Conservation (phyloP, 176 grass and related monocot species). For the Cenchrus purpureus region DNA sequence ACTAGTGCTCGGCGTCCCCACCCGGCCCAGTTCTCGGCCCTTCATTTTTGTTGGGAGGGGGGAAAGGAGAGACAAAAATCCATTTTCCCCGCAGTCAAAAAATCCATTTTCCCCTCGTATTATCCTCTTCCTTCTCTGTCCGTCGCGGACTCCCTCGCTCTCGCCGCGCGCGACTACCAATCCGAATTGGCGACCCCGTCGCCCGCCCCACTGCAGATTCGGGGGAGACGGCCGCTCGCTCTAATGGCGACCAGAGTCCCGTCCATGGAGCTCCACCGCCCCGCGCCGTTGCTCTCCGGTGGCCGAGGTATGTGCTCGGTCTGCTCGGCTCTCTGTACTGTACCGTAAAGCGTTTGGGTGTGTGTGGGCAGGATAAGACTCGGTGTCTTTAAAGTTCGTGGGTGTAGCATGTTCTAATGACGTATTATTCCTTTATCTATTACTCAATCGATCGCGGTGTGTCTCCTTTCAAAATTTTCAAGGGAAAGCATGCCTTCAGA, state of each 20-base stretch:
- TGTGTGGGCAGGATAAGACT: neutral
- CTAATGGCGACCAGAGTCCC: slow-evolving; percentile 51
- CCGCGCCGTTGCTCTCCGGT: slow-evolving; percentile 32
- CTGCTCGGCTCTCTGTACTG: neutral
- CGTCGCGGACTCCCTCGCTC: neutral
- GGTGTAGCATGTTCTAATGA: neutral
- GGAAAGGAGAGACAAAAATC: neutral
- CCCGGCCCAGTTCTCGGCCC: too few relatives aligned
- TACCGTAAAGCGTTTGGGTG: neutral
- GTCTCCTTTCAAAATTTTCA: slow-evolving; percentile 27
- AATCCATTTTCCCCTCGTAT: neutral
- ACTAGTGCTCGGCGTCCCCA: too few relatives aligned
- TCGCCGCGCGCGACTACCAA: slow-evolving; percentile 14
- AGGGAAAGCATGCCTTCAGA: slow-evolving; percentile 51
- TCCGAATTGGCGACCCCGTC: neutral
- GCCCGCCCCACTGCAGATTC: neutral
- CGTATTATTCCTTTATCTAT: neutral
- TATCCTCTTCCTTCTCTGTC: slow-evolving; percentile 20
- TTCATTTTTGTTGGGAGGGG: neutral
- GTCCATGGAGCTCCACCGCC: slow-evolving; percentile 57
- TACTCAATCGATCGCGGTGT: neutral
- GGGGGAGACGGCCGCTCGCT: neutral
- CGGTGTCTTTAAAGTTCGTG: neutral
- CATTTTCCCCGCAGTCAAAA: neutral
- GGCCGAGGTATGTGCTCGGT: slow-evolving; percentile 38